Evolutionary conservation across 495 filamentous ascomycete genomes (phyloP).

Genomic region (Entonaema liquescens): DNA sequence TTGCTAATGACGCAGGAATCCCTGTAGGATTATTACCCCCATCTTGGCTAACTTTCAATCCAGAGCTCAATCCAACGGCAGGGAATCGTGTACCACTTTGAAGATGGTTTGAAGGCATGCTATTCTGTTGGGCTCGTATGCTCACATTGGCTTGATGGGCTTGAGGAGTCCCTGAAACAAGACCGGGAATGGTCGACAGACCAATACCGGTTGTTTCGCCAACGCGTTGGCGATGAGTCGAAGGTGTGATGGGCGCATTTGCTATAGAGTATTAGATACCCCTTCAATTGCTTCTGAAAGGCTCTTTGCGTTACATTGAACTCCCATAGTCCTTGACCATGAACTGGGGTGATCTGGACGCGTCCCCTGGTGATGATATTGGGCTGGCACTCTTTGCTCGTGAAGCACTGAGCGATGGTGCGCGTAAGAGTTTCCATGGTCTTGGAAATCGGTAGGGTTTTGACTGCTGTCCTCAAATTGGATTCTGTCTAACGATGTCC

Average conservation of each 20-base stretch:
- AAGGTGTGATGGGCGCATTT: constrained; percentile 44
- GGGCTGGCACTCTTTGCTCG: constrained; percentile 21
- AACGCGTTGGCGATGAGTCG: constrained; percentile 45
- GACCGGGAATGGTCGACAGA: constrained; percentile 43
- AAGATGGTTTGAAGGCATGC: constrained; percentile 15
- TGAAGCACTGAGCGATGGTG: constrained; percentile 12
- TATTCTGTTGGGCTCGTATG: constrained; percentile 9
- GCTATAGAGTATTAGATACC: constrained; percentile 23
- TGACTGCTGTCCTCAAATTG: constrained; percentile 20
- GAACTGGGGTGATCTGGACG: constrained; percentile 4
- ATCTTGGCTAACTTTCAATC: constrained; percentile 38
- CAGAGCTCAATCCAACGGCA: constrained; percentile 41
- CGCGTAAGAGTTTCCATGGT: constrained; percentile 25
- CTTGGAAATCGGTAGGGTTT: constrained; percentile 19
- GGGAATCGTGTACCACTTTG: constrained; percentile 23
- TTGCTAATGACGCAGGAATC: constrained; percentile 17
- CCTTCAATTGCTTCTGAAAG: not conserved
- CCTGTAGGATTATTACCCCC: constrained; percentile 17
- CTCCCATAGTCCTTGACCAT: constrained; percentile 38
- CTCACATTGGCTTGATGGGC: constrained; percentile 21
- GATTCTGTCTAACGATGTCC: not conserved
- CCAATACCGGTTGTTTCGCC: constrained; percentile 34
- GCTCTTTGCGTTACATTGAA: constrained; percentile 25
- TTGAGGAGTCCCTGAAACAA: constrained; percentile 40
- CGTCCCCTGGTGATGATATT: constrained; percentile 27